Base-by-base conservation (phyloP, 108 stramenopile species). In the Pseudonitzschia multistriata region DNA sequence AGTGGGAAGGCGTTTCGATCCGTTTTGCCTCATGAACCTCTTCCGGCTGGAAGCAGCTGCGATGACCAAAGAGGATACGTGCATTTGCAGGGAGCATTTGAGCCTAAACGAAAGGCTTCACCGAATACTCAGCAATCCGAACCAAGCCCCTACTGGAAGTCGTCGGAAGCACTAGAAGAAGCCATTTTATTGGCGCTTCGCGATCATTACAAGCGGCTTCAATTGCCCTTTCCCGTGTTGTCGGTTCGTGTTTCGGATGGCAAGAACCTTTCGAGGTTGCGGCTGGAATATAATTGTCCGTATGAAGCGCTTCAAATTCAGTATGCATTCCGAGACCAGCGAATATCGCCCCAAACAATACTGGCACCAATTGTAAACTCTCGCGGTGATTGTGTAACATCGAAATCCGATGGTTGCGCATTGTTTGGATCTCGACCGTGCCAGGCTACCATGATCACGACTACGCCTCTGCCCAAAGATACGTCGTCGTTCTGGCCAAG, bases 1-100 rank as follows among this genome's bases (percentile, higher is more conserved):
- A 45, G 17, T 45, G 7, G 17, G 42, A 45, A 45, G 42, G 1
- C 15, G 47, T 89, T 83, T 71, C 81, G 85, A 57, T 87, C 88
- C n/a, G 74, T 92, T 5, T 66, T 92, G 5, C 86, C 91, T n/a
- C 91, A 92, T 63, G 91, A 92, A 68, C 91, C 91, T 4, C 78
- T 84, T 1, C 81, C 83, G 5, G 54, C 5, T 22, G 71, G 75
- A 49, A 47, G 33, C 11, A 6, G 52, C 17, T 35, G 19, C 7
- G 15, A 13, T 21, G 63, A 64, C 39, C 34, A 50, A 31, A 40
- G 29, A 60, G 87, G 87, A 24, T 87, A 76, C 49, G 36, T 88
- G 15, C 87, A 88, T 42, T 24, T 92, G 24, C 88, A 88, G 52
- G 87, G 88, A 17, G 76, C 88, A 11, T 84, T 88, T 42, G 66